Percentiles rank a stretch among this genome's conserved stretches.
phyloP scores from a whole-genome alignment of 1,284 basidiomycete species.

The Ceratobasidium sp. region DNA sequence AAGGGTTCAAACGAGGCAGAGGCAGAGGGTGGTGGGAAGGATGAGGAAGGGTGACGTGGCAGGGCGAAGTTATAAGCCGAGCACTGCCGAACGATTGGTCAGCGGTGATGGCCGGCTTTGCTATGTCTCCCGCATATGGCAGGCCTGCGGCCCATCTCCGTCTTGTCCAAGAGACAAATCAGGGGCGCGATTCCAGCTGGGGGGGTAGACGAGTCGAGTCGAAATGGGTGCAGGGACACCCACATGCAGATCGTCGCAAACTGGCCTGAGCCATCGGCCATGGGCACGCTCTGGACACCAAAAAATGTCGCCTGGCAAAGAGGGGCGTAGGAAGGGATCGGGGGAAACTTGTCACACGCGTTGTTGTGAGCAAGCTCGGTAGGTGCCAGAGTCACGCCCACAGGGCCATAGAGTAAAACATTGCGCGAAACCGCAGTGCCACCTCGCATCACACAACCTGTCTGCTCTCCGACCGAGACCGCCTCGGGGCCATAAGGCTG shows the following conservation, averaged over 20 bases:
- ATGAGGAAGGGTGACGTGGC: no score
- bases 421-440: constrained; percentile 1
- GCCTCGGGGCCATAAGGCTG: background rate
- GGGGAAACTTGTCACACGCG: constrained; percentile 9
- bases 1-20: no score
- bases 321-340: background rate
- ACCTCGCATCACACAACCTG: background rate
- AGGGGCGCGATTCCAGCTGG: constrained; percentile 22
- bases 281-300: constrained; percentile 7
- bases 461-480: background rate
- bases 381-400: constrained; percentile 19
- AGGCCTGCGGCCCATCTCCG: no score
- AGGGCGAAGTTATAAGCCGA: no score
- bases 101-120: no score
- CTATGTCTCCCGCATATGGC: no score
- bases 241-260: constrained; percentile 12
- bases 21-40: no score
- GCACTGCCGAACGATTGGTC: no score
- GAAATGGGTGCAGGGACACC: background rate
- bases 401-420: constrained; percentile 16
- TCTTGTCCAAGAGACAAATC: no score
- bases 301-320: constrained; percentile 20
- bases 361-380: constrained; percentile 17
- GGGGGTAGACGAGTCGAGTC: constrained; percentile 5
- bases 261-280: constrained; percentile 11